Base-by-base conservation (phyloP, 2,329 filamentous ascomycete genomes). In the Hypoxylon sp. region DNA sequence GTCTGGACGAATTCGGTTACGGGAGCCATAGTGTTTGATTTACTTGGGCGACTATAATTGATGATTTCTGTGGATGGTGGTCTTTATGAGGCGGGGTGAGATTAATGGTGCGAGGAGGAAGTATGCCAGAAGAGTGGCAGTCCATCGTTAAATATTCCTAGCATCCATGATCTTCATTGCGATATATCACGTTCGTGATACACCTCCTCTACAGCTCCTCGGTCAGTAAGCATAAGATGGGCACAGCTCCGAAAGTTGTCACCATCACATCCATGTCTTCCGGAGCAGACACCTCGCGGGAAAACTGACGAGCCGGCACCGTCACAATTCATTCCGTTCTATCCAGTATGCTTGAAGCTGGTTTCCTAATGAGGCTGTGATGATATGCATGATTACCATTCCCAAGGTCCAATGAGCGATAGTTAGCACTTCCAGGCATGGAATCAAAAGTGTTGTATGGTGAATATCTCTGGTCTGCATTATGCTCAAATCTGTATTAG, bases 1-100 rank as follows among this genome's bases (percentile, higher is more conserved):
- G 71, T 6, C 11, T 58, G 19, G 32, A 69, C 60, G 47, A 74
- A 52, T 60, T 74, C 69, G 7, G 73, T 76, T 46, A 74, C 63
- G 57, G 73, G 70, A 1, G 71, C 61, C 74, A 75, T 75, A 29
- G 23, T 68, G 59, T 29, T 14, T 50, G 14, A n/a, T 45, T 25
- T 37, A 25, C 7, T 51, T 19, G 32, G 55, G 41, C 23, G 29
- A 32, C 39, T 25, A 8, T 25, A n/a, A n/a, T 7, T 19, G 39
- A 27, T 56, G 7, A 12, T 58, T 65, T 39, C 16, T 34, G 14
- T 8, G 19, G 4, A n/a, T 25, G 14, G 19, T 34, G 16, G 16
- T 51, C 7, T 52, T 7, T 25, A n/a, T 32, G 8, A 30, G 32
- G 23, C 19, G 54, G 47, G 19, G 23, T 37, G 19, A 25, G 27